phyloP scores from a whole-genome alignment of 2,329 filamentous ascomycete species.

The Aureobasidium sp. region DNA sequence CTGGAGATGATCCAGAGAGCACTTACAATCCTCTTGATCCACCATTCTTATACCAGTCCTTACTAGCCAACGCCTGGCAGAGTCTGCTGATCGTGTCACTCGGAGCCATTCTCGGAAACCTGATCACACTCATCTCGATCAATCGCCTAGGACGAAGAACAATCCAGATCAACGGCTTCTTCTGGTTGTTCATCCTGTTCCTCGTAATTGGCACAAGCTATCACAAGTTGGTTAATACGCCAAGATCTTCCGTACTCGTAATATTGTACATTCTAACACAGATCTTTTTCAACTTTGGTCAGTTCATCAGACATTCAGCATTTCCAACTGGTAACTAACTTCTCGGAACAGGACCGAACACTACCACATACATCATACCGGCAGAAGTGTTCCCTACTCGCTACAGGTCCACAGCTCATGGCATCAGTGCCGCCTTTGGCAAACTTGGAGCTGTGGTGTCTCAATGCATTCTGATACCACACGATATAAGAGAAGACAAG shows the following conservation, averaged over 20 bases:
- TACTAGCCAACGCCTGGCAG: conserved; percentile 3
- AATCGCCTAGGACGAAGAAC: conserved; percentile 36
- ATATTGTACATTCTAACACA: conserved; percentile 40
- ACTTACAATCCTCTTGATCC: background rate
- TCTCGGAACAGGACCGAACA: conserved; percentile 23
- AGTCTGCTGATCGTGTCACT: background rate
- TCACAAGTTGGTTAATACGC: conserved; percentile 31
- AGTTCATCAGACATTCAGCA: background rate
- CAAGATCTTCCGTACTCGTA: conserved; percentile 29
- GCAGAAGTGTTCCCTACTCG: conserved; percentile 51
- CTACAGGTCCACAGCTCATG: conserved; percentile 48
- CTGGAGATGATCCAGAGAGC: background rate
- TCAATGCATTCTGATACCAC: conserved; percentile 30
- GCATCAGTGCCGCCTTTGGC: conserved; percentile 47
- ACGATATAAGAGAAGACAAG: background rate
- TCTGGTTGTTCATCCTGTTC: conserved; percentile 37
- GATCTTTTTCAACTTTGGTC: conserved; percentile 41
- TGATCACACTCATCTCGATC: conserved; percentile 35
- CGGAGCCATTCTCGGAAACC: conserved; percentile 34
- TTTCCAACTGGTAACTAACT: background rate
- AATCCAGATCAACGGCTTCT: conserved; percentile 40
- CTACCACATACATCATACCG: conserved; percentile 35
- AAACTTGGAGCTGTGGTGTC: conserved; percentile 47
- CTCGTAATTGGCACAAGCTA: conserved; percentile 39
- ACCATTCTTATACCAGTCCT: background rate